phyloP scores from a whole-genome alignment of 1,284 basidiomycete species.

The Ceratobasidium theobromae region DNA sequence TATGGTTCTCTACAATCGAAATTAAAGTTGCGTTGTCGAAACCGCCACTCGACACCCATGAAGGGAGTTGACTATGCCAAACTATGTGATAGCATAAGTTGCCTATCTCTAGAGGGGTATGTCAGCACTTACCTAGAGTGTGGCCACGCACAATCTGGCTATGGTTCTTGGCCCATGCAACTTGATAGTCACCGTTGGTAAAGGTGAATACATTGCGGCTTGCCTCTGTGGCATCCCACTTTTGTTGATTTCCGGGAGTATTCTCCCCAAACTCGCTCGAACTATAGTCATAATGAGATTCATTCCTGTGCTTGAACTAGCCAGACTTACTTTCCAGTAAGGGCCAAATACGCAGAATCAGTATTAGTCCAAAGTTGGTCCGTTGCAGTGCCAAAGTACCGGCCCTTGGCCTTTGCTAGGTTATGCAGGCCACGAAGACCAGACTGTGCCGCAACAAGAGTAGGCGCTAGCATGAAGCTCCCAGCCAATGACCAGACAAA shows the following conservation, averaged over 20 bases:
- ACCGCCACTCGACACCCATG: slow-evolving; percentile 37
- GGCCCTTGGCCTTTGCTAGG: slow-evolving; percentile 34
- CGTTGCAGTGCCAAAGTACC: slow-evolving; percentile 36
- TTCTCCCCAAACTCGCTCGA: slow-evolving; percentile 49
- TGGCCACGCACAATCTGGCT: slow-evolving; percentile 32
- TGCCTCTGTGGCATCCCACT: slow-evolving; percentile 33
- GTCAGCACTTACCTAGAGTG: slow-evolving; percentile 24
- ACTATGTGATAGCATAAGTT: slow-evolving; percentile 38
- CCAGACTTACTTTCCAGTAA: slow-evolving; percentile 34
- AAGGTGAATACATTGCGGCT: slow-evolving; percentile 47
- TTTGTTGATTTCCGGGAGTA: slow-evolving; percentile 43
- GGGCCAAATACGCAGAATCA: slow-evolving; percentile 28
- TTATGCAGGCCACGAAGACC: slow-evolving; percentile 28
- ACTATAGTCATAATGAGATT: slow-evolving; percentile 39
- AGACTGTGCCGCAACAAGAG: neutral
- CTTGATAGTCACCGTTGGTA: slow-evolving; percentile 30
- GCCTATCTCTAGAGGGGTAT: slow-evolving; percentile 15
- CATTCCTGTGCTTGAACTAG: slow-evolving; percentile 13
- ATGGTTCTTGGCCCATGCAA: slow-evolving; percentile 30
- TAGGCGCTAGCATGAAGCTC: neutral
- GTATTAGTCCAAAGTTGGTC: slow-evolving; percentile 34
- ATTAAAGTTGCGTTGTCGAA: slow-evolving; percentile 38
- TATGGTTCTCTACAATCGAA: slow-evolving; percentile 37
- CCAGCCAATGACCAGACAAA: neutral
- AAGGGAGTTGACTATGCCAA: slow-evolving; percentile 40